Evolutionary conservation across 2,329 filamentous ascomycete species (phyloP), one percentile per base, ranked within the genome.

Genomic region (Orbilia blumenaviensis): DNA sequence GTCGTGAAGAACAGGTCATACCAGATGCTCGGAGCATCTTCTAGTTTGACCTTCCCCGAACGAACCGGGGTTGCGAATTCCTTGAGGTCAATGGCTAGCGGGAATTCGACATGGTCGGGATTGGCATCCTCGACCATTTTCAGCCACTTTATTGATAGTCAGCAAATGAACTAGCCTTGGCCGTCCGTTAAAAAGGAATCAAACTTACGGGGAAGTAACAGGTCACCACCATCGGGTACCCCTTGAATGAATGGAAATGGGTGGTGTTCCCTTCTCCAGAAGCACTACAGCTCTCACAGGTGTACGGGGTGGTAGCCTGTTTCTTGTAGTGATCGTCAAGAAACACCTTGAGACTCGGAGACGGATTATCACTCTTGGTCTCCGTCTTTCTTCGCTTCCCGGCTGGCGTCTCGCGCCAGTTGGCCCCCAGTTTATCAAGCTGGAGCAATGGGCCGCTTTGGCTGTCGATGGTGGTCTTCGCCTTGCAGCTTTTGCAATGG

Each of bases 401-500:
- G n/a, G 12, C 48, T 5, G 48, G 64, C 5, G 46, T 36, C n/a
- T 76, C 71, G 9, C 71, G 63, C 71, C 71, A 69, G 27, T 63
- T 32, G 34, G 18, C 50, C 10, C 64, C 64, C 1, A 76, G 64
- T 25, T 62, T 64, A 52, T 68, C 38, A 21, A 76, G 21, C 3
- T 66, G 41, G 12, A 69, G 27, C 12, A 69, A 44, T 23, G 62
- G 72, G 21, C 72, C 72, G n/a, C 64, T 64, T 4, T 67, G 66
- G 25, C 63, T 48, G 2, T 52, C 16, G 12, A 23, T 3, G 2
- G 64, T 60, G 10, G 41, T 38, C 25, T 76, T 76, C 2, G 46
- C n/a, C 72, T 89, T 87, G 83, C 94, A 98, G 80, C 91, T 91
- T 81, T 93, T 91, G 83, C 94, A 99, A 16, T 92, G 97, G 41